phyloP scores from a whole-genome alignment of 495 filamentous ascomycete species.

The Mytilinidion resinicola region DNA sequence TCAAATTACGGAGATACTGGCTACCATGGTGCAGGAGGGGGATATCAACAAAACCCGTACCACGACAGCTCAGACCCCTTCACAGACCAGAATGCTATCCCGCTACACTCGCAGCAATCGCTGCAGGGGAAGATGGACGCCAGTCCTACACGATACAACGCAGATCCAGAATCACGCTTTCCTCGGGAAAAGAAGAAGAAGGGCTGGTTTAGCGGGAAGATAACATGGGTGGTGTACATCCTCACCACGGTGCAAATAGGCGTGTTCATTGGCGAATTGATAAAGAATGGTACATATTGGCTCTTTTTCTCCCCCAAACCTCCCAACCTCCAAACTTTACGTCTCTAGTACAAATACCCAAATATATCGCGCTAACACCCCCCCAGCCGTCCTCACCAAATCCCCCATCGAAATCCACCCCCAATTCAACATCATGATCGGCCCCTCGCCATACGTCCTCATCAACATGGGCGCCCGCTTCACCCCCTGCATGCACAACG shows the following conservation, averaged over 20 bases:
- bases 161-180: constrained; percentile 33
- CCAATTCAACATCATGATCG: constrained; percentile 92
- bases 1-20: constrained; percentile 24
- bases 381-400: constrained; percentile 52
- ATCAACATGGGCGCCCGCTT: constrained; percentile 96
- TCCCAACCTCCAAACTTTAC: background rate
- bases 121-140: constrained; percentile 30
- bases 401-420: constrained; percentile 82
- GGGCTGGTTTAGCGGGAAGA: constrained; percentile 52
- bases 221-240: constrained; percentile 77
- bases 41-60: constrained; percentile 22
- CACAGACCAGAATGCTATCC: constrained; percentile 63
- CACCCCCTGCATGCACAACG: constrained; percentile 88
- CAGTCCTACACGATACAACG: constrained; percentile 25
- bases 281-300: constrained; percentile 58
- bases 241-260: constrained; percentile 70
- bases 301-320: constrained; percentile 20
- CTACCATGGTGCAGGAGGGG: constrained; percentile 46
- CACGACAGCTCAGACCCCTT: constrained; percentile 43
- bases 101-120: constrained; percentile 33
- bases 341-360: no score
- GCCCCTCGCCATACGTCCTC: constrained; percentile 78
- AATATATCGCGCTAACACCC: constrained; percentile 36
- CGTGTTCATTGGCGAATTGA: constrained; percentile 88
- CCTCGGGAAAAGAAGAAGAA: constrained; percentile 42